Percentiles rank a stretch among this genome's conserved stretches.
phyloP scores from a whole-genome alignment of 2,329 filamentous ascomycete species.

The Sarocladium strictum region DNA sequence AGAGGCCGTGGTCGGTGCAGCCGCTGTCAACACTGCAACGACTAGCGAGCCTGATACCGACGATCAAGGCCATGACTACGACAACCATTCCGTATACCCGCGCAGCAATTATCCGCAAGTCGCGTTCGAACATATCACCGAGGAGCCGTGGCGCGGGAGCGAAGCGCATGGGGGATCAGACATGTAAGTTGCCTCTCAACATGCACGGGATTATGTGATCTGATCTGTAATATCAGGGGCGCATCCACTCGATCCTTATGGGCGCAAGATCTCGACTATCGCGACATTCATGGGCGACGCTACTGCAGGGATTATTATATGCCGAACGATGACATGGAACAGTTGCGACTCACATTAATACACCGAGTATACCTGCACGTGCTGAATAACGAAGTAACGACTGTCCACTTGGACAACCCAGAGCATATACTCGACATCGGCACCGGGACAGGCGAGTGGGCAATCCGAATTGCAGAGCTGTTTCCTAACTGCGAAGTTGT shows the following conservation, averaged over 20 bases:
- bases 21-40: conserved; percentile 5
- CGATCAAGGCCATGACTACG: conserved; percentile 24
- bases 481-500: conserved; percentile 50
- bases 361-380: conserved; percentile 57
- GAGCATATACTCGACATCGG: conserved; percentile 49
- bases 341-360: conserved; percentile 54
- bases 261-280: conserved; percentile 46
- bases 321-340: conserved; percentile 61
- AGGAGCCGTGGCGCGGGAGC: conserved; percentile 24
- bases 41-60: conserved; percentile 15
- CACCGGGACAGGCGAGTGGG: conserved; percentile 50
- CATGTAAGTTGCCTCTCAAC: conserved; percentile 32
- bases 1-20: conserved; percentile 15
- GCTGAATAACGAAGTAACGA: conserved; percentile 38
- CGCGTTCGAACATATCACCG: conserved; percentile 27
- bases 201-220: too few species aligned
- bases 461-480: conserved; percentile 46
- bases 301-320: conserved; percentile 59
- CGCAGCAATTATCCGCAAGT: conserved; percentile 32
- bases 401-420: conserved; percentile 34
- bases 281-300: conserved; percentile 55
- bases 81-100: conserved; percentile 39
- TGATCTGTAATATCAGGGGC: conserved; percentile 22
- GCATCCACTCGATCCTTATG: conserved; percentile 44
- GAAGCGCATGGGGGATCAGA: conserved; percentile 22